Evolutionary conservation across 192 early-diverging fungal species (phyloP), one percentile per base, ranked within the genome.

Genomic region (Coemansia sp.): DNA sequence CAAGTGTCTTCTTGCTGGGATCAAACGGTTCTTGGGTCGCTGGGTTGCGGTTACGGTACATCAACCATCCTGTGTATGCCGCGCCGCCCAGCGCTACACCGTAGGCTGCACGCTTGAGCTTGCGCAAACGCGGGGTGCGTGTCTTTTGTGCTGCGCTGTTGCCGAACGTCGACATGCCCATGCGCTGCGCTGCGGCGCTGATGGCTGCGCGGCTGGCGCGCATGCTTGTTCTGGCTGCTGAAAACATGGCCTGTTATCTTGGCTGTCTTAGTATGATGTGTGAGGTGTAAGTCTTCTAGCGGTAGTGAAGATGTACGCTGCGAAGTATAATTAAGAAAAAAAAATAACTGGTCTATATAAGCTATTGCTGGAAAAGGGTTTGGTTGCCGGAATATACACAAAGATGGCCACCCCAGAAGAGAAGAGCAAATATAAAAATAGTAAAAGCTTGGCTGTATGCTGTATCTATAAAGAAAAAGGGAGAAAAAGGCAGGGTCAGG

Each of bases 1-100:
- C 79, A 12, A 81, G 62, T 6, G 79, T 81, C 64, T 76, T 81
- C 58, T 75, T 75, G 58, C 53, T 67, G 4, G 83, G 74, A 38
- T 85, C 83, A 56, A 70, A 85, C 28, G 74, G 74, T 62, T 52
- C 41, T 64, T 85, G 83, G 51, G 71, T 67, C 3, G 39, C 63
- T 1, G 83, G 83, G 33, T 85, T 77, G 69, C 76, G 77, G 72
- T 76, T 78, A 22, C 67, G 68, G 68, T 85, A 85, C 78, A 85
- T 77, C 28, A 68, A 59, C 78, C 78, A 85, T 11, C 83, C 78
- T 5, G 73, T 70, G 48, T 81, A 85, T 51, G 72, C 37, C 4
- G 41, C 51, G 3, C 71, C 70, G 4, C 71, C 67, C 8, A 73
- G 61, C 9, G 75, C 67, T 22, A 59, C 52, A 33, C 70, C 81